Percentiles rank a stretch among this genome's conserved stretches.
Conservation (phyloP, 371 early-diverging fungal species). For the Mucor circinelloides region DNA sequence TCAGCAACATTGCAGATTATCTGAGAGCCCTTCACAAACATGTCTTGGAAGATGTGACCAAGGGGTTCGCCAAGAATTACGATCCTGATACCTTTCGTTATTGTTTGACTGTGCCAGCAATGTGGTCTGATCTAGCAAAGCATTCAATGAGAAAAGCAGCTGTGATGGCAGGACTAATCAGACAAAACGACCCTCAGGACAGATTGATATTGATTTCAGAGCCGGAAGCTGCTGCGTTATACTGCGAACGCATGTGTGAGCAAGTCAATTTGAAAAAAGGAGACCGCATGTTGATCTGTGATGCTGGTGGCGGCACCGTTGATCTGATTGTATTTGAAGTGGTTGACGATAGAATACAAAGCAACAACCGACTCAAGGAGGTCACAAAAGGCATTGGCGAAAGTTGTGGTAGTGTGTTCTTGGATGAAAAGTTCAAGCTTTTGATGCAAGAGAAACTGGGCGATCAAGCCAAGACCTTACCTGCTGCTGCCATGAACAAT, state of each 20-base stretch:
- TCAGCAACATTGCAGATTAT: slow-evolving; percentile 45
- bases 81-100: slow-evolving; percentile 43
- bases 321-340: slow-evolving; percentile 58
- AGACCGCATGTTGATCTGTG: slow-evolving; percentile 63
- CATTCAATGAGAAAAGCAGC: slow-evolving; percentile 59
- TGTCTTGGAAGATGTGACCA: slow-evolving; percentile 41
- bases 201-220: slow-evolving; percentile 59
- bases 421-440: slow-evolving; percentile 50
- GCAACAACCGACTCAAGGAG: slow-evolving; percentile 45
- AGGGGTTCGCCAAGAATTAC: slow-evolving; percentile 51
- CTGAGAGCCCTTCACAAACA: slow-evolving; percentile 38
- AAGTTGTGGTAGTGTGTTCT: slow-evolving; percentile 59
- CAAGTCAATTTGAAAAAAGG: slow-evolving; percentile 52
- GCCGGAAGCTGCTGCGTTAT: slow-evolving; percentile 64
- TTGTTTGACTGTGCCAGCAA: slow-evolving; percentile 53
- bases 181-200: slow-evolving; percentile 50
- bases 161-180: slow-evolving; percentile 51
- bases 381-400: slow-evolving; percentile 66
- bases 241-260: slow-evolving; percentile 57
- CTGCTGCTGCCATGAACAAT: slow-evolving; percentile 46
- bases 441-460: slow-evolving; percentile 50
- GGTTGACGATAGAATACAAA: slow-evolving; percentile 24
- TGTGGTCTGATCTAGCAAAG: slow-evolving; percentile 59
- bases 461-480: slow-evolving; percentile 31
- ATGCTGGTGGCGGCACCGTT: slow-evolving; percentile 68